These are phyloP conservation scores for Hypoxylon sp. DNA, from an alignment of 2,329 filamentous ascomycete species.

Conservation along the genomic window DNA sequence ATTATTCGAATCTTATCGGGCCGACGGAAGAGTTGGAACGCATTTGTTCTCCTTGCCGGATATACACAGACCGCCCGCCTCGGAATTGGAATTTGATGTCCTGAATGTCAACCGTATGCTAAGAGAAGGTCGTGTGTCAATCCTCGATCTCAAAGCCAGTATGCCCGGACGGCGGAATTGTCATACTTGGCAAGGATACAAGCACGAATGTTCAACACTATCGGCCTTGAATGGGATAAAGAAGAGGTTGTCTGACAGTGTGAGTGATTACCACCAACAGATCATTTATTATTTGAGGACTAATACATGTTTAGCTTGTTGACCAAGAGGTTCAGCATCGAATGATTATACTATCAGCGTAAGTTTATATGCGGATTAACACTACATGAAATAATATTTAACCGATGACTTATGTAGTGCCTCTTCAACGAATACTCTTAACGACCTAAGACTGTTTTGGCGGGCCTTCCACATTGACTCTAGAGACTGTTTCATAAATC, in stretches of 20 bases:
- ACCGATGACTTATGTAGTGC: background rate
- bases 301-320: slow-evolving; percentile 21
- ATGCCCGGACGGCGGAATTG: slow-evolving; percentile 5
- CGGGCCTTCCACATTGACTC: slow-evolving; percentile 13
- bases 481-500: slow-evolving; percentile 8
- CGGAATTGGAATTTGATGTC: background rate
- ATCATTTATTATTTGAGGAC: background rate
- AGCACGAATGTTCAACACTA: background rate
- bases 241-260: slow-evolving; percentile 18
- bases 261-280: background rate
- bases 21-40: background rate
- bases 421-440: background rate
- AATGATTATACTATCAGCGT: slow-evolving; percentile 12
- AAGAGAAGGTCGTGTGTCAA: background rate
- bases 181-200: slow-evolving; percentile 19
- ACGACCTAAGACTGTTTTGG: slow-evolving; percentile 4
- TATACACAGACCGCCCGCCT: background rate
- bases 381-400: background rate
- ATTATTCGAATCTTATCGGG: background rate
- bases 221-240: background rate
- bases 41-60: background rate
- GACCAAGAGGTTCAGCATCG: slow-evolving; percentile 28
- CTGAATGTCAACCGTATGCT: background rate
- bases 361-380: background rate
- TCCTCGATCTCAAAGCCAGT: slow-evolving; percentile 23